Evolutionary conservation across 225 moss, liverwort and hornwort species (phyloP).

Genomic region (Anthoceros angustus): DNA sequence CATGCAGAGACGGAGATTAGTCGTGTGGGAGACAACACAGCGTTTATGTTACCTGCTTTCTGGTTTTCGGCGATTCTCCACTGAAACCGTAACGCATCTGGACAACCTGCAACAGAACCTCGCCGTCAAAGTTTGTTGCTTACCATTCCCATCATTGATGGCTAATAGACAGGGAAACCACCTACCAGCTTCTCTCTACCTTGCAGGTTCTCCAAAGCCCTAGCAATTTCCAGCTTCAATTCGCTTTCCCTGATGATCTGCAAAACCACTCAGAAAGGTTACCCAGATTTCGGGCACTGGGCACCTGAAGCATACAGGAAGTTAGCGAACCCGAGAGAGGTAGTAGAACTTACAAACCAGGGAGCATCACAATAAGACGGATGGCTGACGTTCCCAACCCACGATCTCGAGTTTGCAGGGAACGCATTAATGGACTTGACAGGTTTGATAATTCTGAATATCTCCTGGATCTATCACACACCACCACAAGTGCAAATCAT

Average conservation of each 20-base stretch:
- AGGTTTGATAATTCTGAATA: slow-evolving; percentile 31
- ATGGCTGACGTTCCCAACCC: background rate
- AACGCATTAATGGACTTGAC: slow-evolving; percentile 46
- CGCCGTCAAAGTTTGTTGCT: slow-evolving; percentile 10
- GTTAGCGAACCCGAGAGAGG: background rate
- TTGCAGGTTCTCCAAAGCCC: slow-evolving; percentile 43
- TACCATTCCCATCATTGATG: background rate
- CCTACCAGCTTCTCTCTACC: slow-evolving; percentile 46
- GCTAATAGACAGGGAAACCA: background rate
- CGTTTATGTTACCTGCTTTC: background rate
- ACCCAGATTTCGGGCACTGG: background rate
- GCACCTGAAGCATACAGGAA: background rate
- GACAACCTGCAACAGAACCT: slow-evolving; percentile 16
- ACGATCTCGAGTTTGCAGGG: slow-evolving; percentile 14
- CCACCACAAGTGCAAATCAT: background rate
- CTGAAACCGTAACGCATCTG: slow-evolving; percentile 44
- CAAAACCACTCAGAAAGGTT: background rate
- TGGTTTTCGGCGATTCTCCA: slow-evolving; percentile 34
- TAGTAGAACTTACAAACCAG: slow-evolving; percentile 18
- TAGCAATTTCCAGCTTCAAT: slow-evolving; percentile 40
- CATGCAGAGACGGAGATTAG: too few species aligned
- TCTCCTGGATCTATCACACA: slow-evolving; percentile 22
- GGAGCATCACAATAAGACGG: background rate
- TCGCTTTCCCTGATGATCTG: slow-evolving; percentile 51
- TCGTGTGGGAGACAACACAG: too few species aligned